A percentile compares a stretch with the other conserved stretches of the same genome.
These are phyloP conservation scores for Plasmodium vinckei DNA, from an alignment of 169 alveolate species.

Conservation along the genomic window DNA sequence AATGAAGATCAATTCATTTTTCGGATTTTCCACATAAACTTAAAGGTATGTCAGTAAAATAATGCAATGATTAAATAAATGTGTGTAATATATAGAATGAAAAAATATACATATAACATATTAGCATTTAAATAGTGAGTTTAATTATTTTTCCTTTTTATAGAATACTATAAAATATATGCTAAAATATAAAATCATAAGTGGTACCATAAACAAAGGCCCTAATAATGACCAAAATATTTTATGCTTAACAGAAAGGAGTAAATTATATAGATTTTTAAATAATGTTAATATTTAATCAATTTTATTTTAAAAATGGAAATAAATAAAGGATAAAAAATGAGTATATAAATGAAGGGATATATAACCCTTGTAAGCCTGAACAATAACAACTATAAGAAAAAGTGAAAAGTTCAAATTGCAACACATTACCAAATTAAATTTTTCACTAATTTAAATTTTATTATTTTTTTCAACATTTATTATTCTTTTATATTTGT, in stretches of 20 bases:
- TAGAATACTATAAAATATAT: slow-evolving; percentile 58
- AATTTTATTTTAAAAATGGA: not conserved
- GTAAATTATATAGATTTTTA: slow-evolving; percentile 32
- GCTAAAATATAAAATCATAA: slow-evolving; percentile 44
- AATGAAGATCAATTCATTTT: slow-evolving; percentile 29
- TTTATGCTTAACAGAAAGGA: slow-evolving; percentile 28
- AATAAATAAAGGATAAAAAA: not conserved
- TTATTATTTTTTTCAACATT: too few relatives aligned
- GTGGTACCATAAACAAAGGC: slow-evolving; percentile 28
- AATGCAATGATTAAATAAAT: not conserved
- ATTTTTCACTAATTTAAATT: too few relatives aligned
- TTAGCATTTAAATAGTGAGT: not conserved
- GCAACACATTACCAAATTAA: too few relatives aligned
- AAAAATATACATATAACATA: not conserved
- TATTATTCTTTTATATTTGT: too few relatives aligned
- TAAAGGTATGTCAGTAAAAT: slow-evolving; percentile 64
- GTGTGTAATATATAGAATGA: not conserved
- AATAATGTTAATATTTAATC: slow-evolving; percentile 37
- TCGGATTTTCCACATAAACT: slow-evolving; percentile 55
- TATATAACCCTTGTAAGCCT: too few relatives aligned
- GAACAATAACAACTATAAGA: too few relatives aligned
- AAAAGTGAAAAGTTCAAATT: too few relatives aligned
- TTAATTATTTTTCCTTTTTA: not conserved
- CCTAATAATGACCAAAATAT: slow-evolving; percentile 13
- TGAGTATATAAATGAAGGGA: too few relatives aligned